Conservation (phyloP, 129 eudicot species). For the Sambucus nigra region DNA sequence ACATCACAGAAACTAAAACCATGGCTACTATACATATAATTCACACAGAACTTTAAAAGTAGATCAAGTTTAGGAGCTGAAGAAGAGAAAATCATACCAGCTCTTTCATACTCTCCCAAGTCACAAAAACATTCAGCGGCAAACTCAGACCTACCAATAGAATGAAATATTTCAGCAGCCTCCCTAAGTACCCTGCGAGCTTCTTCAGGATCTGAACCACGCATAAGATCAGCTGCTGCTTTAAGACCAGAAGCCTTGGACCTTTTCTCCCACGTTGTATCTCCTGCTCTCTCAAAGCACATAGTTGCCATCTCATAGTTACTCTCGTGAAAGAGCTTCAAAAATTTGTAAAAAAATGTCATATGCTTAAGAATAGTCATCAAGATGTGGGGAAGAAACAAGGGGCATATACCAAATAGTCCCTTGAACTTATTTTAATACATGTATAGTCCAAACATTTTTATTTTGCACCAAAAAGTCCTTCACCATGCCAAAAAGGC, state of each 20-base stretch:
- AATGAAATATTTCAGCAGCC: slow-evolving; percentile 62
- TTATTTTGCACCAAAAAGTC: too few relatives aligned
- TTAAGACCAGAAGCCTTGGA: slow-evolving; percentile 61
- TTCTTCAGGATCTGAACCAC: slow-evolving; percentile 33
- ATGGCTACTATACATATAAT: too few relatives aligned
- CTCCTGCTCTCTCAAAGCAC: slow-evolving; percentile 88
- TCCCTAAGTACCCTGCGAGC: slow-evolving; percentile 31
- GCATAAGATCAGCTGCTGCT: slow-evolving; percentile 43
- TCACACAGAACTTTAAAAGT: too few relatives aligned
- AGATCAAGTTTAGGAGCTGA: background rate
- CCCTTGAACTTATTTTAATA: too few relatives aligned
- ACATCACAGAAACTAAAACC: too few relatives aligned
- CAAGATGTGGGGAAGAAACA: background rate
- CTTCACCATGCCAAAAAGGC: too few relatives aligned
- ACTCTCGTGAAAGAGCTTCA: slow-evolving; percentile 55
- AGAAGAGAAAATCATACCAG: slow-evolving; percentile 30
- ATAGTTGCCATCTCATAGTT: slow-evolving; percentile 76
- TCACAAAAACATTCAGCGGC: slow-evolving; percentile 74
- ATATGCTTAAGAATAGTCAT: background rate
- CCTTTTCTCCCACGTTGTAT: slow-evolving; percentile 45
- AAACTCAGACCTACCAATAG: slow-evolving; percentile 38
- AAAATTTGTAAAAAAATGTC: background rate
- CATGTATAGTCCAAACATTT: too few relatives aligned
- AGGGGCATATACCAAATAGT: too few relatives aligned
- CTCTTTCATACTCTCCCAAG: slow-evolving; percentile 53